Evolutionary conservation across 2,329 filamentous ascomycete genomes (phyloP).

Genomic region (Hypoxylon sp.): DNA sequence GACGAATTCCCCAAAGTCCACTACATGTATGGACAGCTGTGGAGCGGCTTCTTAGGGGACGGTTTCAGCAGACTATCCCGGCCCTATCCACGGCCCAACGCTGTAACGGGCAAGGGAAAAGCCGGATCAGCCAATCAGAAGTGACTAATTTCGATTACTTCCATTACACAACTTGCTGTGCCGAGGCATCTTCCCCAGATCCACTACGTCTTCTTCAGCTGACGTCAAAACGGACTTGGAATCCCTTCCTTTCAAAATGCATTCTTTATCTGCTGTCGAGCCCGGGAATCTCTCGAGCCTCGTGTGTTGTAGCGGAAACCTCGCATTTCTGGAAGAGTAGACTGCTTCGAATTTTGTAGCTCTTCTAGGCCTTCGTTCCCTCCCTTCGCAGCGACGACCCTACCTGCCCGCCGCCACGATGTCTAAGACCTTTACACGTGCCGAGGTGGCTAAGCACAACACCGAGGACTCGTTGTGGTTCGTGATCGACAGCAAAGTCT

Average conservation of each 20-base stretch:
- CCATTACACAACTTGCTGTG: background rate
- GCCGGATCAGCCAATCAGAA: constrained; percentile 33
- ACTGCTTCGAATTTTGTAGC: too few relatives aligned
- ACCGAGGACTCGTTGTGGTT: constrained; percentile 82
- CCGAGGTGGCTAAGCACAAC: constrained; percentile 80
- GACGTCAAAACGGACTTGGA: constrained; percentile 22
- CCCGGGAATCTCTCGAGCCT: background rate
- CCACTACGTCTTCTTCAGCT: constrained; percentile 10
- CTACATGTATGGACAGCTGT: background rate
- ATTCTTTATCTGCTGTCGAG: constrained; percentile 14
- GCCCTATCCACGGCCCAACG: background rate
- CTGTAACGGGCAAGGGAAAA: constrained; percentile 5
- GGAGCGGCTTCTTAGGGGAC: background rate
- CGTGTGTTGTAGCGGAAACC: constrained; percentile 5
- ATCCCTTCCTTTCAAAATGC: constrained; percentile 1
- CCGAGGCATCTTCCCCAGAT: constrained; percentile 33
- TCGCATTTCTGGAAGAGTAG: background rate
- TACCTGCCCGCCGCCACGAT: constrained; percentile 32
- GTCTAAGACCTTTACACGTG: constrained; percentile 67
- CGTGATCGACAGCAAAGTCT: constrained; percentile 88
- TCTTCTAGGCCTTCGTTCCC: background rate
- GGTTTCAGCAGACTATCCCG: constrained; percentile 16
- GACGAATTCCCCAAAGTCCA: background rate
- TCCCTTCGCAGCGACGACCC: constrained; percentile 37
- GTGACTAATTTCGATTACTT: constrained; percentile 21